Percentiles rank a stretch among this genome's conserved stretches.
Conservation (phyloP, 2,329 filamentous ascomycete genomes). For the Venturia oleaginea region DNA sequence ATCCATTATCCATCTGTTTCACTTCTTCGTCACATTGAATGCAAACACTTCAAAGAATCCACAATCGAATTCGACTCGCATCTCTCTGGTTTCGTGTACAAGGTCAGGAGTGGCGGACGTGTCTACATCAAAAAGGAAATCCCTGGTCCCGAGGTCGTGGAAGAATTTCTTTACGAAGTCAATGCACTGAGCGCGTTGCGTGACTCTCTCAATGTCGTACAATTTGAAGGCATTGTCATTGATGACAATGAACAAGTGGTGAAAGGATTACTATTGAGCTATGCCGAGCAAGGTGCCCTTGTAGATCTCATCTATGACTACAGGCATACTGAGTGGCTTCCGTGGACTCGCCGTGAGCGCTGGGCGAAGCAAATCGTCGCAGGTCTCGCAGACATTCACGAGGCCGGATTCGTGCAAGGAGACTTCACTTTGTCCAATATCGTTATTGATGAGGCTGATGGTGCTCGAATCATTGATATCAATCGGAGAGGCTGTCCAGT, state of each 20-base stretch:
- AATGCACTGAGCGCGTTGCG: constrained; percentile 79
- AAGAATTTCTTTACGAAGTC: constrained; percentile 95
- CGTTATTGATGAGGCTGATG: constrained; percentile 72
- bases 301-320: constrained; percentile 86
- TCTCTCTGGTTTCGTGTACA: constrained; percentile 96
- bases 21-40: constrained; percentile 61
- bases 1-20: constrained; percentile 72
- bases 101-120: constrained; percentile 58
- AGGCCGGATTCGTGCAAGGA: constrained; percentile 91
- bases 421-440: constrained; percentile 98
- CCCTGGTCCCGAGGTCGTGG: constrained; percentile 85
- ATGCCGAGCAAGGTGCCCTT: constrained; percentile 75
- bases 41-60: constrained; percentile 16
- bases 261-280: constrained; percentile 84
- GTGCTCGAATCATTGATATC: constrained; percentile 97
- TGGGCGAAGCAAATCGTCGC: constrained; percentile 90
- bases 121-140: constrained; percentile 96
- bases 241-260: constrained; percentile 65
- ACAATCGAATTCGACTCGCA: constrained; percentile 75
- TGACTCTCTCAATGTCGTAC: constrained; percentile 67
- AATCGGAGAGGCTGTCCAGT: constrained; percentile 95
- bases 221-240: constrained; percentile 78
- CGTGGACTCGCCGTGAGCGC: constrained; percentile 66
- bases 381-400: constrained; percentile 86
- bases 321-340: constrained; percentile 42